Percentiles rank a stretch among this genome's conserved stretches.
Evolutionary conservation across 192 early-diverging fungal genomes (phyloP).

Genomic region (Pilaira anomala): DNA sequence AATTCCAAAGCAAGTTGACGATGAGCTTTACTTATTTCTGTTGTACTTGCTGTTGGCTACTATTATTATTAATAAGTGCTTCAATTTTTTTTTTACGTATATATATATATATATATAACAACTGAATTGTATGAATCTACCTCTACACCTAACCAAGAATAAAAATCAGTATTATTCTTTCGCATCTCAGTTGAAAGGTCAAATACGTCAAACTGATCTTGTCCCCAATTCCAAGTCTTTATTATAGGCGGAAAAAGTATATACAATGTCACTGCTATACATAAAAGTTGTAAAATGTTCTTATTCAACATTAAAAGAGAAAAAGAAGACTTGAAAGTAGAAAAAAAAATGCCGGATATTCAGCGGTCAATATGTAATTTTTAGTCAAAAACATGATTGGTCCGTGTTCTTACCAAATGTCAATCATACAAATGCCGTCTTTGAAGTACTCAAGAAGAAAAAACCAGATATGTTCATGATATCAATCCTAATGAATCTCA

Average conservation of each 20-base stretch:
- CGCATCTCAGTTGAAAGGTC: not conserved
- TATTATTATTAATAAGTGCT: not conserved
- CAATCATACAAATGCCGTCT: too few relatives aligned
- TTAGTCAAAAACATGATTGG: too few relatives aligned
- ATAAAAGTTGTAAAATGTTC: too few relatives aligned
- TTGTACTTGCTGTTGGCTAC: not conserved
- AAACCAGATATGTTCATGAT: too few relatives aligned
- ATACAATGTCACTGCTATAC: not conserved
- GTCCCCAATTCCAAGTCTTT: slow-evolving; percentile 13
- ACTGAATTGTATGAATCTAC: not conserved
- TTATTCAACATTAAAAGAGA: too few relatives aligned
- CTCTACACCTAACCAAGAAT: slow-evolving; percentile 10
- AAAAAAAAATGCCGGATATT: too few relatives aligned
- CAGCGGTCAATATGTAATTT: too few relatives aligned
- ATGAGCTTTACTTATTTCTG: slow-evolving; percentile 7
- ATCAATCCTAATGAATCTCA: too few relatives aligned
- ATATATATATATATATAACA: not conserved
- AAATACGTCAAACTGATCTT: not conserved
- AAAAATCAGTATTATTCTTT: slow-evolving; percentile 3
- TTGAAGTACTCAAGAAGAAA: too few relatives aligned
- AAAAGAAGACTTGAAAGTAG: too few relatives aligned
- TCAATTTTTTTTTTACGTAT: slow-evolving; percentile 1
- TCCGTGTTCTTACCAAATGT: too few relatives aligned
- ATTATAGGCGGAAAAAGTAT: not conserved
- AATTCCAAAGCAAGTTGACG: slow-evolving; percentile 12